Evolutionary conservation across 1,284 basidiomycete species (phyloP).

Genomic region (Leccinum huronense): DNA sequence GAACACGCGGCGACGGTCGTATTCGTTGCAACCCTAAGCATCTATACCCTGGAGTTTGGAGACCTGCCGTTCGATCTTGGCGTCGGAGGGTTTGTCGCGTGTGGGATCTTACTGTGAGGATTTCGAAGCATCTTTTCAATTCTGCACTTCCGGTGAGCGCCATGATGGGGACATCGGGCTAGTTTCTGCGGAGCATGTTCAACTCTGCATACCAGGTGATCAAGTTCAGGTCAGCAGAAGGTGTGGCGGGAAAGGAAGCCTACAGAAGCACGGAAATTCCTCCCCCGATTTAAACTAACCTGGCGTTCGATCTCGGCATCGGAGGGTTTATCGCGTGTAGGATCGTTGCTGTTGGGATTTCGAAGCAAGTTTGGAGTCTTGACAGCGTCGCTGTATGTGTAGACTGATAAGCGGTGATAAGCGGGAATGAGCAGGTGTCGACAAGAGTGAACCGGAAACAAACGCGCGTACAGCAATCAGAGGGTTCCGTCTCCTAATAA

Average conservation of each 20-base stretch:
- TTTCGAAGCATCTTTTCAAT: too few species aligned
- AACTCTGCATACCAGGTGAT: too few species aligned
- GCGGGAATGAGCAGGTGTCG: background rate
- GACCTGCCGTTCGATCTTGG: background rate
- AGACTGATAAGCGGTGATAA: slow-evolving; percentile 43
- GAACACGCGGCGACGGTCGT: slow-evolving; percentile 85
- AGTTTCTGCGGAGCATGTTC: too few species aligned
- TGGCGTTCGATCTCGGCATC: slow-evolving; percentile 56
- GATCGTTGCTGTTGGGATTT: slow-evolving; percentile 40
- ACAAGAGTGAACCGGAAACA: background rate
- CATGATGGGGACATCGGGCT: too few species aligned
- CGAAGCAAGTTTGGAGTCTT: slow-evolving; percentile 53
- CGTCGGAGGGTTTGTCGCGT: too few species aligned
- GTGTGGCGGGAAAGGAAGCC: too few species aligned
- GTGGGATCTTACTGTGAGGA: too few species aligned
- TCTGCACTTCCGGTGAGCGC: too few species aligned
- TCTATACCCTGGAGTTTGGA: slow-evolving; percentile 55
- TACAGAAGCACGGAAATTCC: too few species aligned
- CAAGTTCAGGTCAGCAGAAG: too few species aligned
- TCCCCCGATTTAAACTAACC: slow-evolving; percentile 18
- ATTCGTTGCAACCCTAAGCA: slow-evolving; percentile 77
- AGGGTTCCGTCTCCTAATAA: slow-evolving; percentile 81
- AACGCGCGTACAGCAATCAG: slow-evolving; percentile 52
- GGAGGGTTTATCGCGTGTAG: slow-evolving; percentile 36
- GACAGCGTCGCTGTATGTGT: slow-evolving; percentile 51